Conservation (phyloP, 306 rosid genomes). For the Vigna reflexopilosa region DNA sequence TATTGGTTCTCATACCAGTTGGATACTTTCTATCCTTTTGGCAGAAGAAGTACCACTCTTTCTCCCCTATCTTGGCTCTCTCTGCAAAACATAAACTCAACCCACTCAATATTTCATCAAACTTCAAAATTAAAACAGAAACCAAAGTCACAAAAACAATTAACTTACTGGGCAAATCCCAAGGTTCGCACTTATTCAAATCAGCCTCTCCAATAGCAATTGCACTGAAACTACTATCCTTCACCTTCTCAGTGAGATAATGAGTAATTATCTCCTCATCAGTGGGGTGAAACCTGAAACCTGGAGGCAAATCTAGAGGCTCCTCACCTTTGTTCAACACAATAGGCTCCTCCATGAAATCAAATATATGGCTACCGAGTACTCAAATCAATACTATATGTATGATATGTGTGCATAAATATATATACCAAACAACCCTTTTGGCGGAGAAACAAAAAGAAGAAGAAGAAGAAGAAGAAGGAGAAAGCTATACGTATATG, state of each 20-base stretch:
- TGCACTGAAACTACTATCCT: conserved; percentile 68
- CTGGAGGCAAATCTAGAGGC: conserved; percentile 81
- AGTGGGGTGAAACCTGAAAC: conserved; percentile 92
- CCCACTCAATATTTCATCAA: background rate
- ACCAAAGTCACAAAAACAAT: background rate
- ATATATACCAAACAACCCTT: background rate
- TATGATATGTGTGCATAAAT: no score
- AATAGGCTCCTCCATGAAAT: conserved; percentile 58
- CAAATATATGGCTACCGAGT: background rate
- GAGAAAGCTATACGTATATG: background rate
- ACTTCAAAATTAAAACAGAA: background rate
- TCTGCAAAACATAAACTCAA: conserved; percentile 54
- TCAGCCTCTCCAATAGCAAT: conserved; percentile 90
- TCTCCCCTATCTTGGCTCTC: conserved; percentile 95
- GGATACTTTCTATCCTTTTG: conserved; percentile 93
- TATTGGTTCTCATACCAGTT: conserved; percentile 92
- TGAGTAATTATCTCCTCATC: conserved; percentile 79
- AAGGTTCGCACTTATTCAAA: conserved; percentile 88
- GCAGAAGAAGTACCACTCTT: conserved; percentile 91
- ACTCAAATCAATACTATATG: background rate
- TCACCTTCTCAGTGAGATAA: conserved; percentile 74
- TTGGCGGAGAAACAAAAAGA: background rate
- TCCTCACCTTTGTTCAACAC: conserved; percentile 62
- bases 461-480: no score
- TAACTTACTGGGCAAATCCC: conserved; percentile 89